These are phyloP conservation scores for Thielaviopsis ethacetica DNA, from an alignment of 2,329 filamentous ascomycete species.

Conservation along the genomic window DNA sequence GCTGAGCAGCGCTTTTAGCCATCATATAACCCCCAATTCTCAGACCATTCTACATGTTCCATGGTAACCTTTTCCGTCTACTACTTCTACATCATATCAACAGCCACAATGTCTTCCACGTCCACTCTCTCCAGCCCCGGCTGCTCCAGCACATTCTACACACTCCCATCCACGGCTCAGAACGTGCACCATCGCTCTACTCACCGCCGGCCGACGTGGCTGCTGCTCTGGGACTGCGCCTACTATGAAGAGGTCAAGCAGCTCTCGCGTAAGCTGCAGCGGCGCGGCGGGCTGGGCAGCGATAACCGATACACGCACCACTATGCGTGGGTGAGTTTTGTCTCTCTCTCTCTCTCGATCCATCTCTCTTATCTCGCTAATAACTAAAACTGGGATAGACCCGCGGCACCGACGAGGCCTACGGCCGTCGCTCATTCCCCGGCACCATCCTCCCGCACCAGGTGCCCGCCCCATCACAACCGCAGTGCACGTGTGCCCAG, in stretches of 20 bases:
- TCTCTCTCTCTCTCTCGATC: background rate
- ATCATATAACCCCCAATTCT: too few species aligned
- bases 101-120: too few species aligned
- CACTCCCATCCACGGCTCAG: background rate
- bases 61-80: too few species aligned
- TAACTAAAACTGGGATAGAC: background rate
- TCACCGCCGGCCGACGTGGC: background rate
- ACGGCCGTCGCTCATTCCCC: background rate
- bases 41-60: too few species aligned
- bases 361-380: background rate
- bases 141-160: background rate
- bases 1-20: too few species aligned
- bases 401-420: background rate
- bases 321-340: conserved; percentile 1
- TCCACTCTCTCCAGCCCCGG: background rate
- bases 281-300: conserved; percentile 1
- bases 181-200: background rate
- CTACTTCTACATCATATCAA: too few species aligned
- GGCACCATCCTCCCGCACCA: conserved; percentile 1
- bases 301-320: conserved; percentile 4
- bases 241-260: conserved; percentile 6
- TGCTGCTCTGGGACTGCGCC: conserved; percentile 6
- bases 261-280: background rate
- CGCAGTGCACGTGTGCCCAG: conserved; percentile 1
- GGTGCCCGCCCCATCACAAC: background rate